phyloP scores from a whole-genome alignment of 352 stramenopile genomes.

The Pythium phragmiticola region DNA sequence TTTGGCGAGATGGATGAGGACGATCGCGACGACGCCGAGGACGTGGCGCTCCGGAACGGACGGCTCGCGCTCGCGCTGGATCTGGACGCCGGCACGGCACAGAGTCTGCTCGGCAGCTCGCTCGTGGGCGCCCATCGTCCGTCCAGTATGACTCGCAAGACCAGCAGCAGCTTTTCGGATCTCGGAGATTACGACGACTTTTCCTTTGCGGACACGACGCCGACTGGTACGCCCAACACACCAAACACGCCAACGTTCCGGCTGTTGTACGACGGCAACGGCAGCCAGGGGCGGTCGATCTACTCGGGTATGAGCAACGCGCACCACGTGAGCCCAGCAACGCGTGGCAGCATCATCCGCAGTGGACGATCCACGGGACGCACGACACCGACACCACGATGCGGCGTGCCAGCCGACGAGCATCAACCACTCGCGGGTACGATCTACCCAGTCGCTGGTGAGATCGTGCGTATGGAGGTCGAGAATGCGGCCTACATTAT shows the following conservation, averaged over 20 bases:
- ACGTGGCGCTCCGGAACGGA: conserved; percentile 28
- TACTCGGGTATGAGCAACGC: conserved; percentile 52
- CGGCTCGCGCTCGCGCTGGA: conserved; percentile 57
- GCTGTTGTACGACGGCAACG: conserved; percentile 68
- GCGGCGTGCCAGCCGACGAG: conserved; percentile 55
- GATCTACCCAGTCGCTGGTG: conserved; percentile 72
- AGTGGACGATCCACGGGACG: conserved; percentile 40
- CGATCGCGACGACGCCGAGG: conserved; percentile 23
- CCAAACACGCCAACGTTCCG: conserved; percentile 56
- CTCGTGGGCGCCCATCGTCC: conserved; percentile 28
- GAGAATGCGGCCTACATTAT: conserved; percentile 87
- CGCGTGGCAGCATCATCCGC: conserved; percentile 24
- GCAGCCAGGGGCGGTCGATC: conserved; percentile 33
- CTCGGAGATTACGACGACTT: conserved; percentile 86
- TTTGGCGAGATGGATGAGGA: conserved; percentile 31
- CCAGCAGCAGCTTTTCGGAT: conserved; percentile 86
- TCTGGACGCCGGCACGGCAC: conserved; percentile 60
- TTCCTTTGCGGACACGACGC: conserved; percentile 60
- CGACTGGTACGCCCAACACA: conserved; percentile 34
- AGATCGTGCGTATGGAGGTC: conserved; percentile 67
- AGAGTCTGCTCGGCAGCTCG: conserved; percentile 12
- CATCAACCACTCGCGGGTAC: conserved; percentile 57
- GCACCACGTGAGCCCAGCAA: conserved; percentile 30
- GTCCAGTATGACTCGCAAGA: conserved; percentile 66
- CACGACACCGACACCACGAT: conserved; percentile 57